Percentiles rank a stretch among this genome's conserved stretches.
phyloP scores from a whole-genome alignment of 768 basidiomycete species.

The Lactarius hatsudake region DNA sequence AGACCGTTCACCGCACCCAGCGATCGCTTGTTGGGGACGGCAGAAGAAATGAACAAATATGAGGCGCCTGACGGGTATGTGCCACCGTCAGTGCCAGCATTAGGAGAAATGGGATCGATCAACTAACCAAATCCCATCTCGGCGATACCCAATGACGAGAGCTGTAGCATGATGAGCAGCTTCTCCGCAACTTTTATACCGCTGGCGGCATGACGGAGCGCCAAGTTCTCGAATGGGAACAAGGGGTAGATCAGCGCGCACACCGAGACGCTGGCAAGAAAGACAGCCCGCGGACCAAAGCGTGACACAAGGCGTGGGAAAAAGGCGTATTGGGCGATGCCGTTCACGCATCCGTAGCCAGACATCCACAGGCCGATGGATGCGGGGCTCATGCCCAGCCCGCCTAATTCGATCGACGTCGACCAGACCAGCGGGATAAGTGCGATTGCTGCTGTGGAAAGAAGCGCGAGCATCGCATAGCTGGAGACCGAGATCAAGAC shows the following conservation, averaged over 20 bases:
- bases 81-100: not conserved
- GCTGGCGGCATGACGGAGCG: not conserved
- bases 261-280: constrained; percentile 29
- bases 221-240: constrained; percentile 30
- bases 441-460: constrained; percentile 40
- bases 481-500: constrained; percentile 44
- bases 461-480: constrained; percentile 41
- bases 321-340: constrained; percentile 39
- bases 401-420: constrained; percentile 27
- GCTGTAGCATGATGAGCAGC: not conserved
- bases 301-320: constrained; percentile 37
- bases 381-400: constrained; percentile 38
- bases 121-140: not conserved
- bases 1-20: constrained; percentile 66
- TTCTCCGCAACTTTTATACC: not conserved
- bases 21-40: constrained; percentile 59
- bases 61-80: constrained; percentile 46
- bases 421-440: constrained; percentile 47
- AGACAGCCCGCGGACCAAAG: constrained; percentile 38
- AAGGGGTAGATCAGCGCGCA: constrained; percentile 29
- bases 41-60: constrained; percentile 64
- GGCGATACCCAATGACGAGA: not conserved
- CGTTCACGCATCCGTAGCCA: constrained; percentile 36
- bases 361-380: constrained; percentile 40
- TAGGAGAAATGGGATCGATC: not conserved